phyloP scores from a whole-genome alignment of 139 green algal species.

The Bryopsis sp. region DNA sequence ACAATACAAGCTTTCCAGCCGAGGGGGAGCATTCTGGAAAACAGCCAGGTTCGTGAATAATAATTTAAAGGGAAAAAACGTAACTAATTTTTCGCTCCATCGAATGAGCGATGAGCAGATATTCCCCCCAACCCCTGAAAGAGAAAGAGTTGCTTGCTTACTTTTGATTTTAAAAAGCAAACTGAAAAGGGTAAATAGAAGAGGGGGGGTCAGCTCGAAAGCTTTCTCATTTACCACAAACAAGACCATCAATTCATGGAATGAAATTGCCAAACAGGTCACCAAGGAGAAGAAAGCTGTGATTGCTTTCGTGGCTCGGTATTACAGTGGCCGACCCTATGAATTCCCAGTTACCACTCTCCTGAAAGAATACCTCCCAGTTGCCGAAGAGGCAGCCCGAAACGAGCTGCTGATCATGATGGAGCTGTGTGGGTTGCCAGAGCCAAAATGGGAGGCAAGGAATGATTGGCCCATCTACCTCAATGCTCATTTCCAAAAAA shows the following conservation, averaged over 20 bases:
- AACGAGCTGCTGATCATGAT: constrained; percentile 62
- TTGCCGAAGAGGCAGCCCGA: constrained; percentile 41
- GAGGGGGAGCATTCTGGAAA: neutral
- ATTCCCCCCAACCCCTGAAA: neutral
- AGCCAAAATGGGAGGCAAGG: constrained; percentile 46
- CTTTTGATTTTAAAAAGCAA: neutral
- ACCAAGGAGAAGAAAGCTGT: constrained; percentile 36
- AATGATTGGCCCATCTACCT: no score
- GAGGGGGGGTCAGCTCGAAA: constrained; percentile 16
- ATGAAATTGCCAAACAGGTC: constrained; percentile 1
- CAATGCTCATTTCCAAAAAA: no score
- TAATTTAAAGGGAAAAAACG: no score
- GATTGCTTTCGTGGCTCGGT: constrained; percentile 52
- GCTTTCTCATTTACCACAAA: neutral
- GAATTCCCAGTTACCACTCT: constrained; percentile 40
- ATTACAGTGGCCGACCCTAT: constrained; percentile 48
- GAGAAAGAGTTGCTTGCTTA: neutral
- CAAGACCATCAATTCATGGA: constrained; percentile 3
- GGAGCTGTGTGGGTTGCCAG: constrained; percentile 40
- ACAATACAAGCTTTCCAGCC: constrained; percentile 8
- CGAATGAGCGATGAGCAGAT: neutral
- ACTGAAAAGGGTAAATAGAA: neutral
- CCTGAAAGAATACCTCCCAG: constrained; percentile 67
- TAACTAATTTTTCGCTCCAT: neutral
- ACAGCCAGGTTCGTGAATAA: no score